A percentile compares a stretch with the other conserved stretches of the same genome.
Evolutionary conservation across 164 flowering plant species (phyloP).

Genomic region (Aristolochia contorta): DNA sequence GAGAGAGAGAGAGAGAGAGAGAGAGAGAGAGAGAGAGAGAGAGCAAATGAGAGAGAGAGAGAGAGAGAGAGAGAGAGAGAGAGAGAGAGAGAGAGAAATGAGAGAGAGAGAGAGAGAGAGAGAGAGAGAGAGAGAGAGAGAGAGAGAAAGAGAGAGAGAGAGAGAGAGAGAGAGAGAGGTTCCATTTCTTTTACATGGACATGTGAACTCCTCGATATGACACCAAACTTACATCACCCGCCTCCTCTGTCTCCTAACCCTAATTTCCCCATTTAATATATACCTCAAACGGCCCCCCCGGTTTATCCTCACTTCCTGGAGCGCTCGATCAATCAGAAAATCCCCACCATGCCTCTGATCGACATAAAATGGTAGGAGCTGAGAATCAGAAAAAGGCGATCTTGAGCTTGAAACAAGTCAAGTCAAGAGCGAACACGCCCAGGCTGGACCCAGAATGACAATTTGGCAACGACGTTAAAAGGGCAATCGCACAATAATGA

Average conservation of each 20-base stretch:
- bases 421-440: no score
- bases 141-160: neutral
- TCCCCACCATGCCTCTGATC: no score
- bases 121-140: neutral
- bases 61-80: neutral
- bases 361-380: no score
- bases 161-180: neutral
- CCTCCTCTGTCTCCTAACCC: neutral
- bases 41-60: neutral
- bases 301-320: neutral
- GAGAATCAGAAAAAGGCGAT: no score
- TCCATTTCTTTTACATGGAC: slow-evolving; percentile 1
- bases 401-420: no score
- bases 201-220: slow-evolving; percentile 2
- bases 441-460: no score
- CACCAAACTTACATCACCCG: neutral
- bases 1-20: neutral
- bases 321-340: no score
- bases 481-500: no score
- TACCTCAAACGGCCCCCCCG: neutral
- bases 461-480: no score
- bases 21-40: neutral
- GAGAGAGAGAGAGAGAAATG: neutral
- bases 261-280: neutral
- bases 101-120: neutral